Percentiles rank a stretch among this genome's conserved stretches.
Conservation (phyloP, 495 filamentous ascomycete species). For the Penicillium lagena region DNA sequence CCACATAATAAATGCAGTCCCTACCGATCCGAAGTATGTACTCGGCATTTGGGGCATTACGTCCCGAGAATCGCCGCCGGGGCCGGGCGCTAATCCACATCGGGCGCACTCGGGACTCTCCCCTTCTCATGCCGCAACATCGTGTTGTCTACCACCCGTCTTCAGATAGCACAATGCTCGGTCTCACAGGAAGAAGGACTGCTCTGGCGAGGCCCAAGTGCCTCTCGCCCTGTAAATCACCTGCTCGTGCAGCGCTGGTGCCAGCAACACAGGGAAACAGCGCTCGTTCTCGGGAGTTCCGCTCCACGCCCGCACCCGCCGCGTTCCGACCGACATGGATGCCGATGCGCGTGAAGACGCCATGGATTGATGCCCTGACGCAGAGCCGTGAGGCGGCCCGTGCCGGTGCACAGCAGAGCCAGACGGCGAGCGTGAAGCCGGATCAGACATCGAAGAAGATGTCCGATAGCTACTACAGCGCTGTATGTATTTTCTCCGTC, state of each 20-base stretch:
- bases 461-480: slow-evolving; percentile 57
- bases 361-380: slow-evolving; percentile 64
- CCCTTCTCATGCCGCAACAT: no score
- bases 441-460: slow-evolving; percentile 57
- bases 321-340: slow-evolving; percentile 32
- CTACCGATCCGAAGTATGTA: no score
- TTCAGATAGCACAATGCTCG: slow-evolving; percentile 10
- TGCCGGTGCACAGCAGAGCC: slow-evolving; percentile 14
- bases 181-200: slow-evolving; percentile 14
- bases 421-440: slow-evolving; percentile 29
- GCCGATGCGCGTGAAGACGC: slow-evolving; percentile 55
- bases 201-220: slow-evolving; percentile 8
- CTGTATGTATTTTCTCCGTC: slow-evolving; percentile 35
- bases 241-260: slow-evolving; percentile 5
- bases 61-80: no score
- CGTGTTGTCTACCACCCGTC: no score
- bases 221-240: not conserved
- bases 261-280: slow-evolving; percentile 4
- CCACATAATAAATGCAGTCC: no score
- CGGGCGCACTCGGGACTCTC: no score
- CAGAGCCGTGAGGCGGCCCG: slow-evolving; percentile 40
- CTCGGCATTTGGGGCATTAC: no score
- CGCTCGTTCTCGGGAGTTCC: slow-evolving; percentile 18
- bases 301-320: slow-evolving; percentile 19
- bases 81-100: no score